Conservation (phyloP, 495 filamentous ascomycete species). For the Neurospora sp. region DNA sequence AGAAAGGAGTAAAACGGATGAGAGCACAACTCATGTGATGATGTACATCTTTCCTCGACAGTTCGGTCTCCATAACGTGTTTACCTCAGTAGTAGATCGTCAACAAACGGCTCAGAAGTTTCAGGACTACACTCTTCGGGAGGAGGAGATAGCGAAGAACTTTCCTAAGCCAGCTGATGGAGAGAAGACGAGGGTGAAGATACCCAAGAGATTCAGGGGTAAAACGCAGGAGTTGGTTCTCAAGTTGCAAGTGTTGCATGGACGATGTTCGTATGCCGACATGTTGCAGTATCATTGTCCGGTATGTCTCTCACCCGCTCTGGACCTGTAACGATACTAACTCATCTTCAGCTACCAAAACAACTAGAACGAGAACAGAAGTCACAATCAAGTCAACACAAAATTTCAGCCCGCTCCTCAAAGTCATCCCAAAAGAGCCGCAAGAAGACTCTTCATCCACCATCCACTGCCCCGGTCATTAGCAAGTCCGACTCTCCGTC, state of each 20-base stretch:
- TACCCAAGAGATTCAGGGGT: slow-evolving; percentile 74
- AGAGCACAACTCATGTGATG: slow-evolving; percentile 61
- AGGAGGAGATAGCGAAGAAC: slow-evolving; percentile 60
- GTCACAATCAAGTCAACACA: not conserved
- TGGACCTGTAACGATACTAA: not conserved
- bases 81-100: slow-evolving; percentile 54
- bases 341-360: not conserved
- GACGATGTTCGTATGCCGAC: slow-evolving; percentile 63
- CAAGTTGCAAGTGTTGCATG: slow-evolving; percentile 59
- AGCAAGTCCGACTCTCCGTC: not conserved
- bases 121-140: slow-evolving; percentile 74
- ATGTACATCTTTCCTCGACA: slow-evolving; percentile 92
- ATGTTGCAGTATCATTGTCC: slow-evolving; percentile 79
- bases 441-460: not conserved
- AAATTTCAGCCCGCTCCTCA: not conserved
- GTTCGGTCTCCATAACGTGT: slow-evolving; percentile 86
- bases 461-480: not conserved
- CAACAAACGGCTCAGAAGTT: slow-evolving; percentile 58
- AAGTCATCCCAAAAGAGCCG: not conserved
- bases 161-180: slow-evolving; percentile 13
- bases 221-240: slow-evolving; percentile 45
- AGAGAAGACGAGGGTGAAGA: slow-evolving; percentile 20
- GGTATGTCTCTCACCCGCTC: slow-evolving; percentile 14
- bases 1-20: slow-evolving; percentile 22
- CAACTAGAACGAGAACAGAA: slow-evolving; percentile 1